phyloP scores from a whole-genome alignment of 2,329 filamentous ascomycete species.

The Colletotrichum chrysophilum region DNA sequence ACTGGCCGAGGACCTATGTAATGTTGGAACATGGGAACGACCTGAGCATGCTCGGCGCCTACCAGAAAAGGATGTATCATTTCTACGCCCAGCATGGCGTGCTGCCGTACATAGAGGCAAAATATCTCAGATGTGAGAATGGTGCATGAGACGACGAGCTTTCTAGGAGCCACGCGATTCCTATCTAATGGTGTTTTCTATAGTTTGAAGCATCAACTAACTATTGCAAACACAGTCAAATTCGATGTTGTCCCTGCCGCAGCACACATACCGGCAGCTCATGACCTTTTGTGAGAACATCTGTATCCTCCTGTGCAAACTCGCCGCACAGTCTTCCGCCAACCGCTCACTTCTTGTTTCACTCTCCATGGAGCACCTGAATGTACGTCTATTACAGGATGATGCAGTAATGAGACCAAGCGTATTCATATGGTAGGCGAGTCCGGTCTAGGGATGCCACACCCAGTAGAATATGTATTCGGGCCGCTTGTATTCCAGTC shows the following conservation, averaged over 20 bases:
- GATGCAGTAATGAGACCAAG: background rate
- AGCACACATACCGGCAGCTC: background rate
- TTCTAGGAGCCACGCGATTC: background rate
- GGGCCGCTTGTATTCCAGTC: background rate
- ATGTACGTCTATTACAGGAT: background rate
- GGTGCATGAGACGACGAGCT: background rate
- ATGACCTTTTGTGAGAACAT: background rate
- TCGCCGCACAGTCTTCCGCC: background rate
- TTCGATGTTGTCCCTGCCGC: background rate
- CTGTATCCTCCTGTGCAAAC: background rate
- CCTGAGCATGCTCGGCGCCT: background rate
- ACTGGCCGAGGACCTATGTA: background rate
- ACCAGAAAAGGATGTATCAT: background rate
- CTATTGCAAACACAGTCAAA: background rate
- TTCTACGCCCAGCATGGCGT: background rate
- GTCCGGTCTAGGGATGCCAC: background rate
- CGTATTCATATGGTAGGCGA: background rate
- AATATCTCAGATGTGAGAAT: background rate
- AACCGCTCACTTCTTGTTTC: background rate
- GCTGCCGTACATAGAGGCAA: background rate
- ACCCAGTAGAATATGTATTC: background rate
- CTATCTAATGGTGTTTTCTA: background rate
- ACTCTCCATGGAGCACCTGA: background rate
- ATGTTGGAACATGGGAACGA: background rate
- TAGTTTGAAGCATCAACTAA: background rate